phyloP scores from a whole-genome alignment of 1,284 basidiomycete genomes.

The Rhodotorula sp. region DNA sequence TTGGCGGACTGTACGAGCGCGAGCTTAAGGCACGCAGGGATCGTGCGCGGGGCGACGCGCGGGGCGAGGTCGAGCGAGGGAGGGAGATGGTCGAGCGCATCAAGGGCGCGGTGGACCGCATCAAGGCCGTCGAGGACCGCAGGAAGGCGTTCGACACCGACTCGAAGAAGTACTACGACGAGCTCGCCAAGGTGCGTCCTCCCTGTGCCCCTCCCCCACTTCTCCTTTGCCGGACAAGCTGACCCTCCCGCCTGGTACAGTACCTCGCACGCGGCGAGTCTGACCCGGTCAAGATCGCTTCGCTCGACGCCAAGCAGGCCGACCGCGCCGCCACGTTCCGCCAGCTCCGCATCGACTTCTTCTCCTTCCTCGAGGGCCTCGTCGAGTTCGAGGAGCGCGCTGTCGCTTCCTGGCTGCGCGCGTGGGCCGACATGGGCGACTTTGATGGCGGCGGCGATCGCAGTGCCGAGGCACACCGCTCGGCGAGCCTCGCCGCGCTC shows the following conservation, averaged over 20 bases:
- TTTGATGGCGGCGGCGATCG: background rate
- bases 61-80: conserved; percentile 21
- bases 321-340: conserved; percentile 50
- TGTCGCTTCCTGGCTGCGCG: conserved; percentile 30
- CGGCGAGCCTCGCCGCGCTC: conserved; percentile 2
- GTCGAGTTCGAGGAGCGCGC: conserved; percentile 51
- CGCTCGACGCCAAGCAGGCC: conserved; percentile 54
- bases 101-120: conserved; percentile 31
- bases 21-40: conserved; percentile 7
- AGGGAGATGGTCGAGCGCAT: conserved; percentile 35
- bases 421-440: conserved; percentile 19
- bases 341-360: conserved; percentile 55
- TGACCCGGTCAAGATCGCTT: conserved; percentile 57
- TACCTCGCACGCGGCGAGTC: conserved; percentile 48
- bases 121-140: conserved; percentile 40
- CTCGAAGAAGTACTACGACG: conserved; percentile 43
- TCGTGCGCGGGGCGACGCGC: conserved; percentile 7
- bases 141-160: conserved; percentile 41
- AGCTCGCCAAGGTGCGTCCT: conserved; percentile 37
- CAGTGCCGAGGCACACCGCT: background rate
- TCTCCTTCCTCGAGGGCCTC: conserved; percentile 48
- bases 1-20: conserved; percentile 34
- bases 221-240: background rate
- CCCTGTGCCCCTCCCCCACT: too few species aligned
- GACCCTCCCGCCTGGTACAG: conserved; percentile 16